phyloP scores from a whole-genome alignment of 2,329 filamentous ascomycete species.

The Ampelomyces quisqualis region DNA sequence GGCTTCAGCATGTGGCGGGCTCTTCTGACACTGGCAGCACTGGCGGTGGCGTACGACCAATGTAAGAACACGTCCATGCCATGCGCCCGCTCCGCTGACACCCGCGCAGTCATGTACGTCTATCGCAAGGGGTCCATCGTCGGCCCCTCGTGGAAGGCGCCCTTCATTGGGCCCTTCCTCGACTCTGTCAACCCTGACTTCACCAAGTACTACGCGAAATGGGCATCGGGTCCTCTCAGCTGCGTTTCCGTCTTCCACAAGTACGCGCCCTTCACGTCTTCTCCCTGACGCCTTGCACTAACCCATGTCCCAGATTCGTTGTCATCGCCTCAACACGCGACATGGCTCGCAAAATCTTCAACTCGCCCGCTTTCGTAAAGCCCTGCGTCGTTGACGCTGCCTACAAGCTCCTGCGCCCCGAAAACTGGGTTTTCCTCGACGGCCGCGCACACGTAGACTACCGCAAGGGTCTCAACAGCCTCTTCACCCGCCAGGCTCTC shows the following conservation, averaged over 20 bases:
- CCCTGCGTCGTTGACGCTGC: conserved; percentile 95
- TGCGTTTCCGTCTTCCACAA: conserved; percentile 99
- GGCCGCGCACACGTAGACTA: conserved; percentile 95
- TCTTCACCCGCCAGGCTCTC: conserved; percentile 90
- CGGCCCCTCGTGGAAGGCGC: conserved; percentile 51
- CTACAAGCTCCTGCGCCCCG: conserved; percentile 84
- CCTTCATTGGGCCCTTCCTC: conserved; percentile 83
- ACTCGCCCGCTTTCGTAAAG: conserved; percentile 87
- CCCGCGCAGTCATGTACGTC: conserved; percentile 56
- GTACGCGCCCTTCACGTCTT: conserved; percentile 50
- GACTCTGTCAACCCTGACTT: conserved; percentile 91
- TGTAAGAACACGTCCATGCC: conserved; percentile 57
- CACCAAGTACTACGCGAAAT: conserved; percentile 86
- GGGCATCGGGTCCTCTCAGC: conserved; percentile 85
- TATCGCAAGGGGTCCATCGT: conserved; percentile 50
- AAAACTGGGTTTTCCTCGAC: conserved; percentile 97
- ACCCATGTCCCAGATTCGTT: conserved; percentile 68
- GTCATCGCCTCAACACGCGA: conserved; percentile 94
- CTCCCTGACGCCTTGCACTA: conserved; percentile 7
- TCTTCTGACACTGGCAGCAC: conserved; percentile 65
- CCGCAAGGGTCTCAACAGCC: conserved; percentile 90
- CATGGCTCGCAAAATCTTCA: conserved; percentile 95
- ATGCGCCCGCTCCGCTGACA: conserved; percentile 17
- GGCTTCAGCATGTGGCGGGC: conserved; percentile 35
- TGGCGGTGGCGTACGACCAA: conserved; percentile 84